Evolutionary conservation across 495 filamentous ascomycete genomes (phyloP), one percentile per base, ranked within the genome.

Genomic region (Echria macrotheca): DNA sequence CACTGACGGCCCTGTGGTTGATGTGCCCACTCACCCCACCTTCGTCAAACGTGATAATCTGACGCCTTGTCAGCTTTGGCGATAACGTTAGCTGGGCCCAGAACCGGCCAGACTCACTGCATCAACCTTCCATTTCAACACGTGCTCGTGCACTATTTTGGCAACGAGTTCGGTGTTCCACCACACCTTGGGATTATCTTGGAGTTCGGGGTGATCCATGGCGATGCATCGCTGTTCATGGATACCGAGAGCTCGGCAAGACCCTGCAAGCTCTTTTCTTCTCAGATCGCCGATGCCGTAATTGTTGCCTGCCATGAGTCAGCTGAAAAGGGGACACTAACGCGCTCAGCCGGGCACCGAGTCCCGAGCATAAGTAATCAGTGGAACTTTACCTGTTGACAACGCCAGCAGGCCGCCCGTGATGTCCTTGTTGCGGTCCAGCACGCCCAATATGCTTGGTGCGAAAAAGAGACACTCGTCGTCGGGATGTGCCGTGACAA

Each of bases 251-350:
- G 62, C 53, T 17, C 47, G 28, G 50, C 69, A 72, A 4, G 67
- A 69, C 4, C 59, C 66, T 35, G 61, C 53, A 6, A 69, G 59
- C 40, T 72, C 69, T 5, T 47, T 38, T 22, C 47, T 58, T 31
- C 69, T 54, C 23, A 37, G 52, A 4, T 67, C 69, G 2, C 69
- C 69, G 14, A 68, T 55, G 12, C 69, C 69, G 39, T 70, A 66
- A 43, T 70, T 69, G 55, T 72, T 70, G 17, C 69, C 69, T 71
- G 40, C n/a, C n/a, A n/a, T n/a, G n/a, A n/a, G n/a, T n/a, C n/a
- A n/a, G n/a, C n/a, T n/a, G n/a, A n/a, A n/a, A n/a, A n/a, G n/a
- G n/a, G n/a, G n/a, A n/a, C n/a, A n/a, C n/a, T n/a, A 21, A 22
- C 26, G 41, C 14, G 11, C 18, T 36, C 23, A 38, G 40, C 49